Conservation (phyloP, 768 basidiomycete species). For the Podaxis carcinomalis region DNA sequence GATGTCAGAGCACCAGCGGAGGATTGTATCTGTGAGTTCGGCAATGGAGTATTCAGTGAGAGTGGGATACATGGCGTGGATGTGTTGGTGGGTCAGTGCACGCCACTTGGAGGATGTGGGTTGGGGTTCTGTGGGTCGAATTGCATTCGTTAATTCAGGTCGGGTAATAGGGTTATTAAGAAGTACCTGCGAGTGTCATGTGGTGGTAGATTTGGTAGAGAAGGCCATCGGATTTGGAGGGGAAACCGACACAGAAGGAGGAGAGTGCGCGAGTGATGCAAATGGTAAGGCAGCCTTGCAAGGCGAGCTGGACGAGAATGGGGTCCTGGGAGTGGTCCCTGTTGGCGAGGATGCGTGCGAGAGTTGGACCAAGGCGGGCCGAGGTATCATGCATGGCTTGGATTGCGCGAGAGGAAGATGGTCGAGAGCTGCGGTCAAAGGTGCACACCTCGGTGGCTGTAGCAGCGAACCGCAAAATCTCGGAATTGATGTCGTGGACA, state of each 20-base stretch:
- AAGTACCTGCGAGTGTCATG: slow-evolving; percentile 49
- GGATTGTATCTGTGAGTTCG: slow-evolving; percentile 70
- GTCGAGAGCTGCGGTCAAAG: slow-evolving; percentile 26
- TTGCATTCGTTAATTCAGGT: background rate
- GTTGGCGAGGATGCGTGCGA: slow-evolving; percentile 55
- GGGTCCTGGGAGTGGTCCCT: slow-evolving; percentile 75
- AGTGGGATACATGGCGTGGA: slow-evolving; percentile 63
- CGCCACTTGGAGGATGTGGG: slow-evolving; percentile 78
- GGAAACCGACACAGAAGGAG: slow-evolving; percentile 71
- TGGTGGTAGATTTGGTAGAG: slow-evolving; percentile 57
- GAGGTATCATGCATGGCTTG: slow-evolving; percentile 59
- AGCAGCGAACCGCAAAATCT: slow-evolving; percentile 77
- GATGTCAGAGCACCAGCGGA: slow-evolving; percentile 68
- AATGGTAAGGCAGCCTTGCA: slow-evolving; percentile 67
- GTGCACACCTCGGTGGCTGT: slow-evolving; percentile 66
- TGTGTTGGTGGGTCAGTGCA: slow-evolving; percentile 64
- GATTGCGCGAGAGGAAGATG: slow-evolving; percentile 25
- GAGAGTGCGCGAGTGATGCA: slow-evolving; percentile 66
- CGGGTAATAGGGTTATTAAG: background rate
- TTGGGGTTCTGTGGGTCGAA: slow-evolving; percentile 52
- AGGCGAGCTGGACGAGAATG: slow-evolving; percentile 68
- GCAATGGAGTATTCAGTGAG: slow-evolving; percentile 62
- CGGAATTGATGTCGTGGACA: slow-evolving; percentile 75
- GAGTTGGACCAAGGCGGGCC: slow-evolving; percentile 56
- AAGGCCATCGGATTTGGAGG: slow-evolving; percentile 63